Conservation (phyloP, 1,139 yeast genomes). For the Arxiozyma bovina region DNA sequence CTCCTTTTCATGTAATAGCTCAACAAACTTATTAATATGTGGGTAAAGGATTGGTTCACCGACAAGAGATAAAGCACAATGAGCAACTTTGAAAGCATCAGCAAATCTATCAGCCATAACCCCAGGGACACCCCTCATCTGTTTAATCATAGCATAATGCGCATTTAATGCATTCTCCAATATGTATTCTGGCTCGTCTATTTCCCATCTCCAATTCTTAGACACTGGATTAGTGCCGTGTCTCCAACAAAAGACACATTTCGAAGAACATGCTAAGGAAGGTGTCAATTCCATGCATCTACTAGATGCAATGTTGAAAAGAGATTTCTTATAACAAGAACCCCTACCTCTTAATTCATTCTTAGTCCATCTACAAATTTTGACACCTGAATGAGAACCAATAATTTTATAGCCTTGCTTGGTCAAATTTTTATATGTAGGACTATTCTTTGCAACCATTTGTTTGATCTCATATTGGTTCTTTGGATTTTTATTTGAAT, state of each 20-base stretch:
- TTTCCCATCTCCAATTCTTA: constrained; percentile 93
- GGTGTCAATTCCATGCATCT: constrained; percentile 96
- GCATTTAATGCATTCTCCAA: constrained; percentile 80
- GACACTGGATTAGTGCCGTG: constrained; percentile 97
- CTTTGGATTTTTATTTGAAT: constrained; percentile 8
- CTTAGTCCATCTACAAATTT: constrained; percentile 94
- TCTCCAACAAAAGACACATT: constrained; percentile 96
- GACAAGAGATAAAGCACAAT: constrained; percentile 84
- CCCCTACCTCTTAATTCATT: constrained; percentile 91
- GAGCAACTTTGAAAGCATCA: constrained; percentile 81
- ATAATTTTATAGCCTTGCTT: constrained; percentile 91
- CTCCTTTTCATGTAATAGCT: constrained; percentile 64
- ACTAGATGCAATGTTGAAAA: constrained; percentile 83
- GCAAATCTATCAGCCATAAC: constrained; percentile 82
- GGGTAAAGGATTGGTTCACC: constrained; percentile 96
- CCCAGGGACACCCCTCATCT: constrained; percentile 93
- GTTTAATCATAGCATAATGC: constrained; percentile 84
- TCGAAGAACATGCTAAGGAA: constrained; percentile 84
- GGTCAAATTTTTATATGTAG: constrained; percentile 78
- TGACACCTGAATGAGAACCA: constrained; percentile 92
- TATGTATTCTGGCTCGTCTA: constrained; percentile 79
- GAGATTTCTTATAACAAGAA: constrained; percentile 85
- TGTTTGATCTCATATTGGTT: constrained; percentile 43
- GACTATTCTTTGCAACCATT: constrained; percentile 87
- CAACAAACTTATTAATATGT: constrained; percentile 74